Base-by-base conservation (phyloP, 345 rosid species). In the Pistacia vera region DNA sequence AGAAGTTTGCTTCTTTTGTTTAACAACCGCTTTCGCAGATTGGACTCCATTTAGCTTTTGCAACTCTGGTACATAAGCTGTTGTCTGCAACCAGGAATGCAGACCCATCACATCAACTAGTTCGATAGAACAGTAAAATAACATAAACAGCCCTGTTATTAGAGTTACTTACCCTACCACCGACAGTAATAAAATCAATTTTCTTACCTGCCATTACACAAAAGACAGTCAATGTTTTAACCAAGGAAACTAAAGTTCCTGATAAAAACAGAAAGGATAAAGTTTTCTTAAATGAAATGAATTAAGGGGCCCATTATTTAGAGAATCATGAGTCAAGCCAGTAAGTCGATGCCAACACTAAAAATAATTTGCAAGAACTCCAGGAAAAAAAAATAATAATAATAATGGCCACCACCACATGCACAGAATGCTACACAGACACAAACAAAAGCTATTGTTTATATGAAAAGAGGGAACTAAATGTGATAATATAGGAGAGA, bases 51-150 rank as follows among this genome's bases (percentile, higher is more conserved):
- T 72, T 68, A 93, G 87, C 82, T 88, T 93, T 85, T 96, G 98
- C 80, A 96, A 77, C 75, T 90, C 98, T 36, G 97, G 98, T 17
- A 96, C 98, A 82, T 91, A 93, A 7, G 97, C 98, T 61, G 97
- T 83, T 10, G 99, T 96, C 99, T 96, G 74, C 60, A 63, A 75
- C 54, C 80, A 73, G 71, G 75, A 56, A 75, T 3, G 68, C 13
- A 57, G 68, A 58, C 30, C 49, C 14, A 62, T 71, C 48, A 72
- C 74, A 70, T 66, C 10, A 4, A 55, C 3, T 4, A 59, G 13
- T 35, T 48, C 3, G 46, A 20, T 57, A 64, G 4, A 71, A 51
- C 52, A 58, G 49, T 58, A 25, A 33, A 52, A 73, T 4, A 14
- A 55, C 66, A 54, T 38, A 25, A n/a, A 44, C 18, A 78, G 22